phyloP scores from a whole-genome alignment of 306 rosid genomes.

The Notholithocarpus densiflorus region DNA sequence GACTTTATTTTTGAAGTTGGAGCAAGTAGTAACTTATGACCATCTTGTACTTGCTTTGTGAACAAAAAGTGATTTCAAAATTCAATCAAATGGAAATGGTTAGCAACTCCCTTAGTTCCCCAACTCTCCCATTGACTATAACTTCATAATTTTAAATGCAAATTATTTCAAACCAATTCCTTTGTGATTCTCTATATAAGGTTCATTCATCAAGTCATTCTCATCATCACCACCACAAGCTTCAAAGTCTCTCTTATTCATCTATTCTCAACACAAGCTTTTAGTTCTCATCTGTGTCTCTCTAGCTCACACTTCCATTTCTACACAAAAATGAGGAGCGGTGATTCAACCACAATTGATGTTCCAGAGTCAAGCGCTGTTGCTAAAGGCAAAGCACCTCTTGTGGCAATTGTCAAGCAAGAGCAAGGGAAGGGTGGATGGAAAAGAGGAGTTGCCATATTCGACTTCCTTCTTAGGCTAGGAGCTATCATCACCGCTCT shows the following conservation, averaged over 20 bases:
- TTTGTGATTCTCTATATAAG: slow-evolving; percentile 24
- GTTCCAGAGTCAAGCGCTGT: slow-evolving; percentile 45
- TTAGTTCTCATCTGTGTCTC: background rate
- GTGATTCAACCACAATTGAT: slow-evolving; percentile 50
- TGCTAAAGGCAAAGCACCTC: slow-evolving; percentile 40
- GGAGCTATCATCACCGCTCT: slow-evolving; percentile 61
- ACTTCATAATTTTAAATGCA: background rate
- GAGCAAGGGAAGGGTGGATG: slow-evolving; percentile 40
- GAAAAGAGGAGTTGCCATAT: slow-evolving; percentile 60
- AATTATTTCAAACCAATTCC: background rate
- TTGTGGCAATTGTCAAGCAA: slow-evolving; percentile 8
- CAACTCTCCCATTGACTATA: background rate
- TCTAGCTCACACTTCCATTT: background rate
- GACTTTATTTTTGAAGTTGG: slow-evolving; percentile 2
- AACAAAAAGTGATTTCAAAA: slow-evolving; percentile 11
- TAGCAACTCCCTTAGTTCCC: slow-evolving; percentile 35
- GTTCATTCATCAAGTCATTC: slow-evolving; percentile 15
- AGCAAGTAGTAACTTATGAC: background rate
- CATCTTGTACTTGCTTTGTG: slow-evolving; percentile 11
- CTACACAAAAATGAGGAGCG: slow-evolving; percentile 42
- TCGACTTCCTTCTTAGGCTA: slow-evolving; percentile 71
- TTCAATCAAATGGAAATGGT: slow-evolving; percentile 4
- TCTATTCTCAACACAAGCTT: slow-evolving; percentile 9
- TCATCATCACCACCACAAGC: background rate
- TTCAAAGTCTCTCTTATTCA: slow-evolving; percentile 1